These are phyloP conservation scores for Beauveria varroae DNA, from an alignment of 2,329 filamentous ascomycete genomes.

Conservation along the genomic window DNA sequence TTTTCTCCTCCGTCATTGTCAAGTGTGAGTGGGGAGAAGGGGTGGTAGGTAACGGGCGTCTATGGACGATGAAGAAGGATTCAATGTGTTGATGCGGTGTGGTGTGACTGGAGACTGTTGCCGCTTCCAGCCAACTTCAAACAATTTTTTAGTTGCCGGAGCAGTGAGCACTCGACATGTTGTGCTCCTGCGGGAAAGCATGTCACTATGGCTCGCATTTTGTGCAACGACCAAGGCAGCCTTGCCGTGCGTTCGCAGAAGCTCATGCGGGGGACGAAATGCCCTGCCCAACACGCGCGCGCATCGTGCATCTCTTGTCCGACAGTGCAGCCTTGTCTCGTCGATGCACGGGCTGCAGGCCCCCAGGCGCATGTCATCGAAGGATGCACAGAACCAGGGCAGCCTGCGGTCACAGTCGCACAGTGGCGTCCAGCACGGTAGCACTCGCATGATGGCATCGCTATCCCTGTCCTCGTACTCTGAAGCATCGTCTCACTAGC, in stretches of 20 bases:
- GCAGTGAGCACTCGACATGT: not conserved
- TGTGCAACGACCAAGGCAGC: not conserved
- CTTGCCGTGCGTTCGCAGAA: not conserved
- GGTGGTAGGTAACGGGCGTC: not conserved
- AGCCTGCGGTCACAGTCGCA: not conserved
- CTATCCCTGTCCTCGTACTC: not conserved
- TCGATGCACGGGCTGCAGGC: not conserved
- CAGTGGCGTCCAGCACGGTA: not conserved
- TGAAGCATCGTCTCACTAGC: not conserved
- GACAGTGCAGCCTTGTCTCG: not conserved
- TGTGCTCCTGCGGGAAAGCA: not conserved
- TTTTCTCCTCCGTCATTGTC: not conserved
- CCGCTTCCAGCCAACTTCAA: not conserved
- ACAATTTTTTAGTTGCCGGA: not conserved
- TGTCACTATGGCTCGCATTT: not conserved
- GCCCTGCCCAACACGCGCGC: not conserved
- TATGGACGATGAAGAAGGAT: not conserved
- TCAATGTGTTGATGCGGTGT: not conserved
- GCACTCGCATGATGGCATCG: not conserved
- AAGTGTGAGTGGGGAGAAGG: not conserved
- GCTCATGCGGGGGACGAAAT: not conserved
- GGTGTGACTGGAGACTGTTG: not conserved
- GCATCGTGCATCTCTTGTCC: not conserved
- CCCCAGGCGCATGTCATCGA: not conserved
- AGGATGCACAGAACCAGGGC: not conserved